Base-by-base conservation (phyloP, 805 yeast species). In the Candida argentea region DNA sequence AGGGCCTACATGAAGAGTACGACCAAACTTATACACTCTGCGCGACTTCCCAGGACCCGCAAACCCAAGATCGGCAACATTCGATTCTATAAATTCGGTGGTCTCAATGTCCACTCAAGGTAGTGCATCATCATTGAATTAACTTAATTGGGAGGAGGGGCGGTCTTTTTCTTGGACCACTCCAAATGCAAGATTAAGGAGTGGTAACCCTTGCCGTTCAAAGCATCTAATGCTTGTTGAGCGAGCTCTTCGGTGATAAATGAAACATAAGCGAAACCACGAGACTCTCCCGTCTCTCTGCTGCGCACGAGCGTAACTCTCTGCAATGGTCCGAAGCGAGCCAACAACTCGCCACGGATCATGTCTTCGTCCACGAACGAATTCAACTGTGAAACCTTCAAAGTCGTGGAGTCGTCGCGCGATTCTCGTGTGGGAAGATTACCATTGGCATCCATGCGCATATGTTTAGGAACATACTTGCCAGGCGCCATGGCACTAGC, bases 261-360 rank as follows among this genome's bases (percentile, higher is more conserved):
- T 35, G 89, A 78, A 40, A 87, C 93, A 57, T 84, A 91, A 5
- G 97, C 97, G 57, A 89, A 76, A 50, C 99, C 99, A 62, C 85
- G 81, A 25, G 95, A 82, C 57, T 78, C 79, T 40, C 94, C 91
- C 16, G 97, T 91, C 46, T 82, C 94, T 62, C 85, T 80, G 62
- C 86, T 83, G 65, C 83, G 81, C 35, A 86, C 86, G 34, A 91
- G 67, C 38, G 80, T 79, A 41, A 81, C 82, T 61, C 95, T 80
- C 46, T 71, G 73, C 41, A 71, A 63, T 35, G 63, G 73, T 45
- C 74, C 93, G 65, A 65, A 78, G 53, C 62, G 71, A 38, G 66
- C 72, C 46, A 78, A 67, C 46, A 91, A 72, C 50, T 78, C 78
- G 43, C 61, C 63, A 48, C 87, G 73, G 44, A 91, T 61, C 60